Base-by-base conservation (phyloP, 441 rosid species). In the Kokia cookei region DNA sequence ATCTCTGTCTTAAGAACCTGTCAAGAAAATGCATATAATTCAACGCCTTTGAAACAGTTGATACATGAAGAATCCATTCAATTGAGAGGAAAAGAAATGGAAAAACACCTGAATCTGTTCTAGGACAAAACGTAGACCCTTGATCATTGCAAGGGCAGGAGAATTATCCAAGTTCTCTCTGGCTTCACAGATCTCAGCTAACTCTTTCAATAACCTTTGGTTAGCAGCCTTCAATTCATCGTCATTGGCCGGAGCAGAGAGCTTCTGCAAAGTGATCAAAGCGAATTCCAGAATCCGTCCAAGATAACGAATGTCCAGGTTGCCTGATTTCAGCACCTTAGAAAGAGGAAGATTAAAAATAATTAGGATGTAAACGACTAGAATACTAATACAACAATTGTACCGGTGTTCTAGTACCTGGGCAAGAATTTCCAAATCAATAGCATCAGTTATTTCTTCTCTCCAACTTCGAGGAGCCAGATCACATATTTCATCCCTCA, bases 391-490 rank as follows among this genome's bases (percentile, higher is more conserved):
- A 24, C 19, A 51, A 72, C 22, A 69, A 53, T 24, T 1, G 13
- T 37, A 24, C 42, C 10, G 12, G 50, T 5, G 17, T 22, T 15
- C 71, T 67, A 50, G 63, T 71, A 93, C 99, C 96, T 92, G 93
- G 66, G 92, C 74, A 78, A 96, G 89, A 79, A 91, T 79, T 51
- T 92, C 97, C 2, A 88, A 73, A 89, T 96, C 99, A 75, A 96
- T 84, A 64, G 89, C 82, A 79, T 89, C 96, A 66, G 51, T 60
- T 65, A 96, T 91, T 84, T 90, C 97, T 51, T 83, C 81, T 79
- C 84, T 92, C 99, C 97, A 91, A 85, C 88, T 85, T 64, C 75
- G 82, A 58, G 99, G 97, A 76, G 89, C 95, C 89, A 93, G 88
- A 77, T 91, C 94, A 75, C 83, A 79, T 48, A 96, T 86, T 80